Evolutionary conservation across 2,329 filamentous ascomycete species (phyloP).

Genomic region (Colletotrichum sansevieriae): DNA sequence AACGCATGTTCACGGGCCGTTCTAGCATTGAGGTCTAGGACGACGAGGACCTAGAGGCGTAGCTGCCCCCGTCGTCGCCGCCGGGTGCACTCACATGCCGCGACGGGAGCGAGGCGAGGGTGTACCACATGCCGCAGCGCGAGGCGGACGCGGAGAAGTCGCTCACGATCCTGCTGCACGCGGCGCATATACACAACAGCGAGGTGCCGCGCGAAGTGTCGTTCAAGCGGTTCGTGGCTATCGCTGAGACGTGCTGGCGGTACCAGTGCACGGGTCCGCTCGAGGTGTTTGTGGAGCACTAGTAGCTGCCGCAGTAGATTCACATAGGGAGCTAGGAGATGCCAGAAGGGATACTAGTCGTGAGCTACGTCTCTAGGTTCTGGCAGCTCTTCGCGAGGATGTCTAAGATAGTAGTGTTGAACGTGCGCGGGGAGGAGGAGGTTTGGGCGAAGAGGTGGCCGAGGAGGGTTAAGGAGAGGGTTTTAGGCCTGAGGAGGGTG

Average conservation of each 20-base stretch:
- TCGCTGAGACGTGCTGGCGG: slow-evolving; percentile 63
- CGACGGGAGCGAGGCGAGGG: slow-evolving; percentile 58
- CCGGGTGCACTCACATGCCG: slow-evolving; percentile 54
- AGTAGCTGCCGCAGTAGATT: slow-evolving; percentile 66
- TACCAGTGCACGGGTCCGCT: slow-evolving; percentile 66
- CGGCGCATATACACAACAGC: slow-evolving; percentile 64
- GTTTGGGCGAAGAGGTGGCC: slow-evolving; percentile 61
- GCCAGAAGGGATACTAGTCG: slow-evolving; percentile 63
- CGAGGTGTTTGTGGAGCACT: slow-evolving; percentile 62
- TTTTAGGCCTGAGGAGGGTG: slow-evolving; percentile 61
- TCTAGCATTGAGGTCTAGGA: slow-evolving; percentile 48
- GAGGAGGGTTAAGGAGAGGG: slow-evolving; percentile 59
- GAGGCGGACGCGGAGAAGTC: slow-evolving; percentile 58
- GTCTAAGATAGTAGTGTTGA: slow-evolving; percentile 63
- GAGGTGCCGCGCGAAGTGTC: slow-evolving; percentile 60
- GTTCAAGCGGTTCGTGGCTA: slow-evolving; percentile 64
- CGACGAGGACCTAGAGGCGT: slow-evolving; percentile 52
- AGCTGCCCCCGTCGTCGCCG: slow-evolving; percentile 47
- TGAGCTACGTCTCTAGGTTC: slow-evolving; percentile 66
- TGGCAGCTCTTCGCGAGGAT: slow-evolving; percentile 62
- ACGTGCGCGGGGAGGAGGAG: slow-evolving; percentile 58
- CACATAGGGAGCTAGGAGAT: slow-evolving; percentile 61
- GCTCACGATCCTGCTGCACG: slow-evolving; percentile 63
- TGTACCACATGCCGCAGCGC: slow-evolving; percentile 67
- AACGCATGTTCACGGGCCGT: slow-evolving; percentile 58